Conservation (phyloP, 805 yeast genomes). For the Teunomyces aglyptinius region DNA sequence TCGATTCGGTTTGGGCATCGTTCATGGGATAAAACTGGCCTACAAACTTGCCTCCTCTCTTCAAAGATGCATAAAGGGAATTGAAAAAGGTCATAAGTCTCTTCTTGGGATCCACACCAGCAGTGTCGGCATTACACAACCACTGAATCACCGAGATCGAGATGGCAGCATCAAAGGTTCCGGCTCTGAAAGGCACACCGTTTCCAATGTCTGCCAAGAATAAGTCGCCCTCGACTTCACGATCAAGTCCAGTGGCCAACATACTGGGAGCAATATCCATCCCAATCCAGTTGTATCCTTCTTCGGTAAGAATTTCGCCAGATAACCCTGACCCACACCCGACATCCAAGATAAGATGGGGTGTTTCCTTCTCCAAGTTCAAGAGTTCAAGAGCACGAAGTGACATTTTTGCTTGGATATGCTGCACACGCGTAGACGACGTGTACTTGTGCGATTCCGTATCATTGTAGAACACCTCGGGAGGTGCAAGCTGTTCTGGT, state of each 20-base stretch:
- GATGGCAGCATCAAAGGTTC: slow-evolving; percentile 94
- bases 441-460: slow-evolving; percentile 89
- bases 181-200: slow-evolving; percentile 94
- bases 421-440: slow-evolving; percentile 92
- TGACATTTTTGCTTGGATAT: slow-evolving; percentile 97
- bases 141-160: slow-evolving; percentile 95
- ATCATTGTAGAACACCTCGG: slow-evolving; percentile 92
- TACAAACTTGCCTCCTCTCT: slow-evolving; percentile 94
- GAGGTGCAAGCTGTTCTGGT: slow-evolving; percentile 96
- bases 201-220: slow-evolving; percentile 89
- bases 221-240: slow-evolving; percentile 92
- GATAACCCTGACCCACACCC: slow-evolving; percentile 98
- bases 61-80: slow-evolving; percentile 79
- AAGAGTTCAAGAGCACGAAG: slow-evolving; percentile 85
- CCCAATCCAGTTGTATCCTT: slow-evolving; percentile 93
- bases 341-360: slow-evolving; percentile 77
- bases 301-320: slow-evolving; percentile 91
- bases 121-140: slow-evolving; percentile 93
- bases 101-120: slow-evolving; percentile 77
- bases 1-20: slow-evolving; percentile 77
- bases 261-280: slow-evolving; percentile 95
- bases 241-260: slow-evolving; percentile 90
- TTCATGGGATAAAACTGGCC: slow-evolving; percentile 96
- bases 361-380: slow-evolving; percentile 58
- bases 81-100: slow-evolving; percentile 82